These are phyloP conservation scores for Canariomyces notabilis DNA, from an alignment of 2,329 filamentous ascomycete species.

Conservation along the genomic window DNA sequence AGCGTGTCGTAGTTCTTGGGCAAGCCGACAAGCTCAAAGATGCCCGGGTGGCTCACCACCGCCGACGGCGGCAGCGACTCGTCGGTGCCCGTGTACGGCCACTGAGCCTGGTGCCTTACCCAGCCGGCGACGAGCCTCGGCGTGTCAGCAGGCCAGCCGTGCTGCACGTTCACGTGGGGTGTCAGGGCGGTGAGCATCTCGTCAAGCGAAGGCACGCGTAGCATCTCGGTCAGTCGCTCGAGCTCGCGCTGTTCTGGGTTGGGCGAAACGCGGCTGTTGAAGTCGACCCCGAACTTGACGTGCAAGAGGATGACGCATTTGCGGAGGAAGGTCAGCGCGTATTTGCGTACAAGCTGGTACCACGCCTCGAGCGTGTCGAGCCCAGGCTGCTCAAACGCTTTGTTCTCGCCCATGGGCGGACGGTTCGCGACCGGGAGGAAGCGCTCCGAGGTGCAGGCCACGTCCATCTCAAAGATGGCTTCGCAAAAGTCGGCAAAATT, in stretches of 20 bases:
- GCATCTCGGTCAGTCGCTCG: slow-evolving; percentile 68
- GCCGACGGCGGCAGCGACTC: slow-evolving; percentile 37
- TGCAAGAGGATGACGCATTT: slow-evolving; percentile 81
- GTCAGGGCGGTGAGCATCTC: slow-evolving; percentile 65
- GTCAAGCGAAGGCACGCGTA: slow-evolving; percentile 73
- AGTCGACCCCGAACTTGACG: slow-evolving; percentile 82
- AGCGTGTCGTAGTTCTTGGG: slow-evolving; percentile 88
- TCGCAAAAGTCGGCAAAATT: slow-evolving; percentile 54
- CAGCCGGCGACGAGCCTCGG: slow-evolving; percentile 57
- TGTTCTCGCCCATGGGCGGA: slow-evolving; percentile 34
- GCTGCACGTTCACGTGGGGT: slow-evolving; percentile 35
- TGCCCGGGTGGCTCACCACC: slow-evolving; percentile 71
- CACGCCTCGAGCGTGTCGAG: slow-evolving; percentile 50
- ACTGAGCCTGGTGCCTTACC: slow-evolving; percentile 60
- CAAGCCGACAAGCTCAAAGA: slow-evolving; percentile 89
- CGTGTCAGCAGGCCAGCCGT: slow-evolving; percentile 47
- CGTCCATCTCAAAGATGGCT: slow-evolving; percentile 40
- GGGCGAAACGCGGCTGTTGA: slow-evolving; percentile 63
- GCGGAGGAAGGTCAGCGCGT: slow-evolving; percentile 83
- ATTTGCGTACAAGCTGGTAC: slow-evolving; percentile 65
- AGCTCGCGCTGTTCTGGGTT: slow-evolving; percentile 69
- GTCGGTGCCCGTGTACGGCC: slow-evolving; percentile 25
- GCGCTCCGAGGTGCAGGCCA: slow-evolving; percentile 35
- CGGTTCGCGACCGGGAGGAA: slow-evolving; percentile 20
- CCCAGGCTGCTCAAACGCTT: slow-evolving; percentile 51